Evolutionary conservation across 441 rosid genomes (phyloP).

Genomic region (Metrosideros polymorpha): DNA sequence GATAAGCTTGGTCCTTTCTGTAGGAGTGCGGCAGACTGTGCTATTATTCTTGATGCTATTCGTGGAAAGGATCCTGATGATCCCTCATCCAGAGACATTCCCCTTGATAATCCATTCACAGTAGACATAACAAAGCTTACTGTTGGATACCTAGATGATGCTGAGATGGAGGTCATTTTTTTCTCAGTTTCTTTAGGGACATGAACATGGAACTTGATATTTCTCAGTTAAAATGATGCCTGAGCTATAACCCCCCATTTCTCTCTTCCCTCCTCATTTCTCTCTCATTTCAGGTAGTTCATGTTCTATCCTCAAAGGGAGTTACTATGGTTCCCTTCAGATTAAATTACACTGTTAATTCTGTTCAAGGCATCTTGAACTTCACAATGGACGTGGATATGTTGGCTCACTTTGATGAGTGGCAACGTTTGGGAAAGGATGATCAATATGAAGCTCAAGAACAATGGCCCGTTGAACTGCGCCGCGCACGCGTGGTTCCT

Average conservation of each 20-base stretch:
- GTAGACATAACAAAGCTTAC: slow-evolving; percentile 69
- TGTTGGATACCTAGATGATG: slow-evolving; percentile 81
- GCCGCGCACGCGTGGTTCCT: slow-evolving; percentile 58
- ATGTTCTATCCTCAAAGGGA: slow-evolving; percentile 64
- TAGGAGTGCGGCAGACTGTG: slow-evolving; percentile 67
- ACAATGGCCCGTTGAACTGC: slow-evolving; percentile 86
- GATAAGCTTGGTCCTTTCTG: slow-evolving; percentile 95
- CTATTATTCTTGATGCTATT: slow-evolving; percentile 53
- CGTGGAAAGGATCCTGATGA: slow-evolving; percentile 80
- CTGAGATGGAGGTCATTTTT: slow-evolving; percentile 72
- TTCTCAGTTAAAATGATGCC: not conserved
- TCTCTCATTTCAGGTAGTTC: slow-evolving; percentile 43
- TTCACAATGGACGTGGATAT: slow-evolving; percentile 85
- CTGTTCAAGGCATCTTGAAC: slow-evolving; percentile 76
- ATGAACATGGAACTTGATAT: not conserved
- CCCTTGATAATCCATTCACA: slow-evolving; percentile 55
- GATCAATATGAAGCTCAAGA: slow-evolving; percentile 79
- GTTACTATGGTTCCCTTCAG: slow-evolving; percentile 77
- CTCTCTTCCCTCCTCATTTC: not conserved
- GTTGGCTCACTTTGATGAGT: slow-evolving; percentile 87
- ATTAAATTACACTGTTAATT: slow-evolving; percentile 60
- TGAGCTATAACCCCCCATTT: not conserved
- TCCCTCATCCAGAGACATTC: slow-evolving; percentile 66
- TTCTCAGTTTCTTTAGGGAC: not conserved
- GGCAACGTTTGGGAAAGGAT: slow-evolving; percentile 67